Evolutionary conservation across 495 filamentous ascomycete species (phyloP), one percentile per base, ranked within the genome.

Genomic region (Aspergillus diversus): DNA sequence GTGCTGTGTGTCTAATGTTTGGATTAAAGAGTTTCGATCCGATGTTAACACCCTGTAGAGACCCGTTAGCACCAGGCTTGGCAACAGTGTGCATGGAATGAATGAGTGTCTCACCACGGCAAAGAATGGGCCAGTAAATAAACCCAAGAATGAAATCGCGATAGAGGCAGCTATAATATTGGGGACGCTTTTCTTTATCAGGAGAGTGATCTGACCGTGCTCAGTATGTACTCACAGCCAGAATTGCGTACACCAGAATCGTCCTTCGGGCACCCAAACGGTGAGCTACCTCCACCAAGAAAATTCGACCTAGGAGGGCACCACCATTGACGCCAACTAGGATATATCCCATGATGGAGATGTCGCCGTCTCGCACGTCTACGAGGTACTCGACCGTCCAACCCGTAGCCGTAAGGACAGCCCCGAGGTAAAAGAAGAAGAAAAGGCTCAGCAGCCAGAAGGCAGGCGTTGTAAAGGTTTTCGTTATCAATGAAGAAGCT

Each of bases 381-480:
- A 73, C 66, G 9, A 75, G 66, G 27, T 73, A 75, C 16, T 75
- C 73, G 51, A 73, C 71, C 39, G 71, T 69, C 73, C 71, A 75
- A 4, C 68, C 63, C 67, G 50, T 66, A 53, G 71, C 69, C 0
- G 73, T 73, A 7, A 71, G 71, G 11, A 57, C 50, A 3, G 71
- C 71, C 0, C 73, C 73, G 5, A 75, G 56, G 27, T 73, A 72
- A 58, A 73, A 73, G 59, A 73, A 72, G 64, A 75, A 75, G 50
- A 63, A 75, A 35, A 75, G 43, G 55, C 73, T 73, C 5, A 72
- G 7, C 7, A 75, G 35, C 73, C 73, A 73, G 34, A 75, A 69
- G 6, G 66, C 65, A 1, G 66, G 66, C 0, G 59, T 66, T 13
- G 57, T 43, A 7, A 73, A 64, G 0, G 66, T 75, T 37, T 59